phyloP scores from a whole-genome alignment of 495 filamentous ascomycete species.

The Hypoxylon fuscum region DNA sequence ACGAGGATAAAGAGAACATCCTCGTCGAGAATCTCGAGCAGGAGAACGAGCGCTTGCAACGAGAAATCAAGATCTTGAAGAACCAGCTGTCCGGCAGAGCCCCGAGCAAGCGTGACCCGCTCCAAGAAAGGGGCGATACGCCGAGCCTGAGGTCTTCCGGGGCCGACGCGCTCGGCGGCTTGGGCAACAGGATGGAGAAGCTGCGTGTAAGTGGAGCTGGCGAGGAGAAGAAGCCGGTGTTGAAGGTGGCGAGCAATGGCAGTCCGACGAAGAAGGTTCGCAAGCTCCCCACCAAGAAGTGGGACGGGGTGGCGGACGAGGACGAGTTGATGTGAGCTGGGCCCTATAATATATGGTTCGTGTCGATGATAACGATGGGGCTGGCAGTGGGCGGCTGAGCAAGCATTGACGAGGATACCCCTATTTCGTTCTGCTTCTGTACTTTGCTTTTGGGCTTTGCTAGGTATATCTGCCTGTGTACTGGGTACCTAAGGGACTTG shows the following conservation, averaged over 20 bases:
- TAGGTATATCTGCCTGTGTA: no score
- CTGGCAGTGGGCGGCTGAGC: slow-evolving; percentile 2
- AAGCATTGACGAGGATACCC: slow-evolving; percentile 39
- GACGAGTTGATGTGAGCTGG: slow-evolving; percentile 48
- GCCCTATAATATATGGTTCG: background rate
- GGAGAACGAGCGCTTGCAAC: slow-evolving; percentile 67
- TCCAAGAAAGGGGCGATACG: slow-evolving; percentile 52
- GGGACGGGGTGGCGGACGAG: slow-evolving; percentile 43
- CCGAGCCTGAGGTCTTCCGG: slow-evolving; percentile 31
- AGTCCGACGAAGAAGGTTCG: slow-evolving; percentile 54
- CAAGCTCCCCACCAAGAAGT: slow-evolving; percentile 50
- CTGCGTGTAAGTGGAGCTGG: slow-evolving; percentile 36
- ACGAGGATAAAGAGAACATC: slow-evolving; percentile 61
- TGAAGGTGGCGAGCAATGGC: slow-evolving; percentile 34
- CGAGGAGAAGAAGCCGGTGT: slow-evolving; percentile 37
- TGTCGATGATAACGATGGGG: slow-evolving; percentile 4
- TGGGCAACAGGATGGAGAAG: slow-evolving; percentile 42
- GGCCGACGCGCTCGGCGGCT: slow-evolving; percentile 14
- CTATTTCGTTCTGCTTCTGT: slow-evolving; percentile 5
- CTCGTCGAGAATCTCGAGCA: slow-evolving; percentile 65
- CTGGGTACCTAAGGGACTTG: background rate
- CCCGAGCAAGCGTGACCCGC: slow-evolving; percentile 54
- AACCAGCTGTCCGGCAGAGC: slow-evolving; percentile 56
- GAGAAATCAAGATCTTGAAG: slow-evolving; percentile 60
- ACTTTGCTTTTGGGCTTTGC: background rate